A percentile compares a stretch with the other conserved stretches of the same genome.
phyloP scores from a whole-genome alignment of 805 yeast genomes.

The Yarrowia phangngaensis region DNA sequence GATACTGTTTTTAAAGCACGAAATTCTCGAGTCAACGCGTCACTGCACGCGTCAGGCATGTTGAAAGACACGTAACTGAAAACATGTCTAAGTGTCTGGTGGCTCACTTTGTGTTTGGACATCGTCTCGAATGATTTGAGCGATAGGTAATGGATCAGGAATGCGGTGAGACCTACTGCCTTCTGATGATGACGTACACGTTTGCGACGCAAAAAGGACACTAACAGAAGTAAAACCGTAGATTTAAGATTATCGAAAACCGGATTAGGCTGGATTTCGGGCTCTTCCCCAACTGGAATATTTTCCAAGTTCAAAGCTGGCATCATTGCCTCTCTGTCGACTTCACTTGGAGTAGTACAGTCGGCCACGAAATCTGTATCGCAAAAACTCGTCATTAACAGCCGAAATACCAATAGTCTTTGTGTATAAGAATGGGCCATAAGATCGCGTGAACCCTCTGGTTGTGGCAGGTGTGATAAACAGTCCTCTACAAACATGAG shows the following conservation, averaged over 20 bases:
- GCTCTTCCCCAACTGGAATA: background rate
- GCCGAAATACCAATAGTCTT: background rate
- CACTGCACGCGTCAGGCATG: background rate
- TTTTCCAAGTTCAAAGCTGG: background rate
- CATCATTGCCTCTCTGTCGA: background rate
- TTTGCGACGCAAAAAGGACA: background rate
- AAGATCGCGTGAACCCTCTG: background rate
- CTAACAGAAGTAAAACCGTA: background rate
- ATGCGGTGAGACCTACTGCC: background rate
- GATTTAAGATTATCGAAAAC: slow-evolving; percentile 6
- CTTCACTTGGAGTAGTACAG: background rate
- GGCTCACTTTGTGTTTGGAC: background rate
- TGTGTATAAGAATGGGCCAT: background rate
- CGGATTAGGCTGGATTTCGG: background rate
- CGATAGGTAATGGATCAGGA: background rate
- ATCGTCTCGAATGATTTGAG: background rate
- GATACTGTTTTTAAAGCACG: background rate
- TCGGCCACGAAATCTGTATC: background rate
- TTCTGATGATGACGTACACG: background rate
- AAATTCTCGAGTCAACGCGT: background rate
- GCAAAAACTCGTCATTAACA: background rate
- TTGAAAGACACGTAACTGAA: background rate
- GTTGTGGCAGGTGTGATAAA: background rate
- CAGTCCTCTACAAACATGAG: background rate
- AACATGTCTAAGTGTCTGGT: background rate